These are phyloP conservation scores for Russula sp. DNA, from an alignment of 768 basidiomycete species.

Conservation along the genomic window DNA sequence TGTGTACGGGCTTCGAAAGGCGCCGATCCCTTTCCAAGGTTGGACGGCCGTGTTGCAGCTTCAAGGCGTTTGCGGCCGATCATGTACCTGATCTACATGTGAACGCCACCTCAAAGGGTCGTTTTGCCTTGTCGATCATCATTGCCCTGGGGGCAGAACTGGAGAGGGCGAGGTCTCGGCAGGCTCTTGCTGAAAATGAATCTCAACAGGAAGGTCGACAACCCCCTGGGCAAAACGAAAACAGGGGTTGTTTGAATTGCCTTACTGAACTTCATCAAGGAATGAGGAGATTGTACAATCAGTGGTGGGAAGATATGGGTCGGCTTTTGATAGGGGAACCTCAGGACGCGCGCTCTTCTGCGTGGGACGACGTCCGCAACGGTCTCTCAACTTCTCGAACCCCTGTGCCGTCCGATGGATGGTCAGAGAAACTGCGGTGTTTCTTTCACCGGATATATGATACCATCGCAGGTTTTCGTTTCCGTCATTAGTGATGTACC, in stretches of 20 bases:
- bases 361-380: constrained; percentile 7
- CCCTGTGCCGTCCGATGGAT: not conserved
- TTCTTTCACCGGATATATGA: not conserved
- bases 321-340: constrained; percentile 14
- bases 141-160: constrained; percentile 4
- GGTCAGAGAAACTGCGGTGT: not conserved
- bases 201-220: not conserved
- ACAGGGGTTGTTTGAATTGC: constrained; percentile 8
- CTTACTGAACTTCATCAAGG: constrained; percentile 14
- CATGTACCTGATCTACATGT: not conserved
- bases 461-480: not conserved
- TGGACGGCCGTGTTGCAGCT: constrained; percentile 17
- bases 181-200: not conserved
- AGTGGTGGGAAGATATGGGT: constrained; percentile 19
- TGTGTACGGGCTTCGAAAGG: constrained; percentile 5
- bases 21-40: constrained; percentile 8
- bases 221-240: not conserved
- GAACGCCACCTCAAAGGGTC: not conserved
- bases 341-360: not conserved
- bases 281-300: constrained; percentile 12
- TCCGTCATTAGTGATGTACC: not conserved
- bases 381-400: not conserved
- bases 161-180: not conserved
- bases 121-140: constrained; percentile 16
- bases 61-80: not conserved